Base-by-base conservation (phyloP, 2,329 filamentous ascomycete species). In the Stagonosporopsis rhizophila region DNA sequence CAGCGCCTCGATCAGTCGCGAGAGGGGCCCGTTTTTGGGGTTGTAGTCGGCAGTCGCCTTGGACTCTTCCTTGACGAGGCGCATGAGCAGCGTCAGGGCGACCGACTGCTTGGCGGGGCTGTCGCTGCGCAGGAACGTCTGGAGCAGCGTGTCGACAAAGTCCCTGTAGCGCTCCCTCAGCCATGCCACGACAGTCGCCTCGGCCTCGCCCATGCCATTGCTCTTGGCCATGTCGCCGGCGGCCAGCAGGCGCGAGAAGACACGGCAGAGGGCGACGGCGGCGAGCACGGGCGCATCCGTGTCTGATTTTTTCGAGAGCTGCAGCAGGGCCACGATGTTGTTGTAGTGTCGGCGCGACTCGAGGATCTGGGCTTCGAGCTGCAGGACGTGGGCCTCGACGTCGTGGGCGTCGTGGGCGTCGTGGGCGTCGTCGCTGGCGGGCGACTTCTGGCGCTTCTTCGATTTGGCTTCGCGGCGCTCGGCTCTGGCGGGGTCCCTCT, bases 321-420 rank as follows among this genome's bases (percentile, higher is more conserved):
- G 82, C 41, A 96, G 80, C 34, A 98, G 79, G 11, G 83, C 85
- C 7, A 86, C 83, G 69, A 98, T 94, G 72, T 96, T 92, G 81
- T 96, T 96, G 82, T 96, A 96, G 77, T 96, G 86, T 75, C 92
- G 91, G 70, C 87, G 90, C 45, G 92, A 96, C 75, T 95, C 88
- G 59, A 92, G 78, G 52, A 98, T 92, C 54, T 90, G 88, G 61
- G 86, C 82, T 78, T 97, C 93, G 51, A 97, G 83, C 50, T 86
- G 79, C 38, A 94, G 78, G 56, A 96, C 90, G 60, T 86, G 84
- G 52, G 85, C 82, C 71, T 89, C 84, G 41, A 80, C 75, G 70
- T 87, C 83, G 59, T 67, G 61, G 57, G 62, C 73, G 50, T 75
- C 68, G 34, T 60, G n/a, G 41, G 80, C 75, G 70, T 87, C 83